phyloP scores from a whole-genome alignment of 805 yeast genomes.

The Jamesozyma spencerorum region DNA sequence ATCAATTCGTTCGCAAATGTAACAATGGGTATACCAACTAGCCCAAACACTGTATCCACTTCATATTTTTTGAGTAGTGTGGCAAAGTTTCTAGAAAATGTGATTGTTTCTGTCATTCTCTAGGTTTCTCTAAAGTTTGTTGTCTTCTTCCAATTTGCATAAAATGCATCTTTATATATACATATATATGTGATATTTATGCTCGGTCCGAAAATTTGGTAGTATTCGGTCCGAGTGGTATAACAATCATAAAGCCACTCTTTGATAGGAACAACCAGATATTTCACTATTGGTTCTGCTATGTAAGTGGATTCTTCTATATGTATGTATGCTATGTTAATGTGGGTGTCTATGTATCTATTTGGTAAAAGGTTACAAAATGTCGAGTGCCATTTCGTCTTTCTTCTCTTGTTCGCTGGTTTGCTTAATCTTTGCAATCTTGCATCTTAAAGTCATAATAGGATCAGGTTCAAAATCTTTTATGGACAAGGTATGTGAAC shows the following conservation, averaged over 20 bases:
- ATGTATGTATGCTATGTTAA: too few relatives aligned
- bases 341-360: neutral
- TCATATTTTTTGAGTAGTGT: slow-evolving; percentile 39
- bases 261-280: too few relatives aligned
- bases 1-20: slow-evolving; percentile 58
- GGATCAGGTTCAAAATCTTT: slow-evolving; percentile 39
- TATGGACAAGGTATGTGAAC: slow-evolving; percentile 32
- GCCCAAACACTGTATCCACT: slow-evolving; percentile 52
- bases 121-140: too few relatives aligned
- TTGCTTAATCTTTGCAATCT: slow-evolving; percentile 18
- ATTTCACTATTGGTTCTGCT: too few relatives aligned
- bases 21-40: slow-evolving; percentile 70
- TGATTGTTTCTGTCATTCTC: neutral
- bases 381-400: slow-evolving; percentile 5
- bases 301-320: too few relatives aligned
- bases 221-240: too few relatives aligned
- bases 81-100: slow-evolving; percentile 33
- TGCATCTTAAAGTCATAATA: slow-evolving; percentile 48
- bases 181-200: too few relatives aligned
- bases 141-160: too few relatives aligned
- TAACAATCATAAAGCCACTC: too few relatives aligned
- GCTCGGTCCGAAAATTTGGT: too few relatives aligned
- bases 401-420: neutral
- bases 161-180: too few relatives aligned
- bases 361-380: slow-evolving; percentile 1